Evolutionary conservation across 2,329 filamentous ascomycete species (phyloP).

Genomic region (Scolecobasidium constrictum): DNA sequence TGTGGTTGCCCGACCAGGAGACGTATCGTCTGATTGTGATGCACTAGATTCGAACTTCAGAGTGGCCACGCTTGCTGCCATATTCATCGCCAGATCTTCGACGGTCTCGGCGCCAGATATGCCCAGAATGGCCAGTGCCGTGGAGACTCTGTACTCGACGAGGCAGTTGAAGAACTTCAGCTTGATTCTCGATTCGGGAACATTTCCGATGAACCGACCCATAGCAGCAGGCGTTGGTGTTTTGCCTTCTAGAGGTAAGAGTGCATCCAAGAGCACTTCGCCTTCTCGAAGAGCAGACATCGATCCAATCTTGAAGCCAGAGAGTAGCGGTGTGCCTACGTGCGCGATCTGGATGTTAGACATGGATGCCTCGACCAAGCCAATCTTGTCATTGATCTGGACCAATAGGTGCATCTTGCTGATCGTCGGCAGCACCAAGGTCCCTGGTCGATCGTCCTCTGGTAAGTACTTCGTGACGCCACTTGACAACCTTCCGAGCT

Average conservation of each 20-base stretch:
- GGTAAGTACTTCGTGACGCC: slow-evolving; percentile 82
- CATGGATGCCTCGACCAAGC: slow-evolving; percentile 36
- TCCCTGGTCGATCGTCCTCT: slow-evolving; percentile 84
- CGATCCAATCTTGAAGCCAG: slow-evolving; percentile 63
- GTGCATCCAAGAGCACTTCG: slow-evolving; percentile 58
- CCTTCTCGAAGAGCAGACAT: slow-evolving; percentile 50
- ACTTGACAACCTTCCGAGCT: slow-evolving; percentile 70
- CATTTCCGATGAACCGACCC: slow-evolving; percentile 82
- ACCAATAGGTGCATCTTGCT: slow-evolving; percentile 51
- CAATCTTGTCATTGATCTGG: slow-evolving; percentile 58
- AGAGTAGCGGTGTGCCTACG: slow-evolving; percentile 71
- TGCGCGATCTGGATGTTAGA: slow-evolving; percentile 32
- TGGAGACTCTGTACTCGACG: slow-evolving; percentile 81
- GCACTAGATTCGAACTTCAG: slow-evolving; percentile 27
- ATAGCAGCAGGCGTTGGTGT: slow-evolving; percentile 60
- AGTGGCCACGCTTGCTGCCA: slow-evolving; percentile 71
- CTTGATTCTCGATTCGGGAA: slow-evolving; percentile 85
- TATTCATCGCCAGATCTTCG: slow-evolving; percentile 62
- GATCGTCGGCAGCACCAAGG: slow-evolving; percentile 63
- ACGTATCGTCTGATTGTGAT: background rate
- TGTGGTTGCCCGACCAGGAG: slow-evolving; percentile 14
- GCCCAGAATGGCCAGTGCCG: slow-evolving; percentile 67
- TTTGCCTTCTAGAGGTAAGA: slow-evolving; percentile 27
- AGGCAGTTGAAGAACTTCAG: slow-evolving; percentile 75
- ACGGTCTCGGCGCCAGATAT: slow-evolving; percentile 44